Percentiles rank a stretch among this genome's conserved stretches.
Conservation (phyloP, 164 flowering plant species). For the Dillenia turbinata region DNA sequence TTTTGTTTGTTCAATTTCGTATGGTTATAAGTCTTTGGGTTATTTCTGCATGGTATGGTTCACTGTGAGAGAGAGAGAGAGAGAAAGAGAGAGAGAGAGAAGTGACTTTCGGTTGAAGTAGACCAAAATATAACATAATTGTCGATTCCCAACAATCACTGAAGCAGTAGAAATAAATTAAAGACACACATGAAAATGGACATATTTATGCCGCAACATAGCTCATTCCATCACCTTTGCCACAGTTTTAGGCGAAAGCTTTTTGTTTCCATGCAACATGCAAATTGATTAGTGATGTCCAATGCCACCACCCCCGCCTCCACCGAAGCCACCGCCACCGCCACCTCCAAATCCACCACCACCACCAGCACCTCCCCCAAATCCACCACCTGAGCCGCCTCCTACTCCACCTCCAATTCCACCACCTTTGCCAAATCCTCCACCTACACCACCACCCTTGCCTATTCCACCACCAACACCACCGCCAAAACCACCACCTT, state of each 20-base stretch:
- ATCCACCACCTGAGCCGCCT: constrained; percentile 7
- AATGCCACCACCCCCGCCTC: constrained; percentile 27
- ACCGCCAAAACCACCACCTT: constrained; percentile 13
- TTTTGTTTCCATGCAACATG: constrained; percentile 9
- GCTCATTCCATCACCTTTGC: background rate
- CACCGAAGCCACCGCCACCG: constrained; percentile 5
- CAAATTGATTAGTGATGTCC: constrained; percentile 24
- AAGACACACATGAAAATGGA: too few relatives aligned
- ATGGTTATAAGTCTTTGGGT: too few relatives aligned
- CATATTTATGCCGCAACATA: background rate
- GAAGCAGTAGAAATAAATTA: too few relatives aligned
- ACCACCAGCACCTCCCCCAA: background rate
- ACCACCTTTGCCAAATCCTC: background rate
- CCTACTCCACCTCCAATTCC: constrained; percentile 10
- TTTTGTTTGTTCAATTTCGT: too few relatives aligned
- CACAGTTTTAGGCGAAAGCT: background rate
- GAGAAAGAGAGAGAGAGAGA: too few relatives aligned
- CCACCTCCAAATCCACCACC: background rate
- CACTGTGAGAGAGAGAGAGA: too few relatives aligned
- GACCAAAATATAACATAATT: too few relatives aligned
- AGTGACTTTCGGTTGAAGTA: too few relatives aligned
- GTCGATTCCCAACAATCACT: too few relatives aligned
- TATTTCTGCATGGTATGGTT: too few relatives aligned
- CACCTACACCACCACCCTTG: constrained; percentile 6
- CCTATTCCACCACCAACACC: constrained; percentile 11